Evolutionary conservation across 2,329 filamentous ascomycete genomes (phyloP), one percentile per base, ranked within the genome.

Genomic region (Bipolaris sorokiniana): DNA sequence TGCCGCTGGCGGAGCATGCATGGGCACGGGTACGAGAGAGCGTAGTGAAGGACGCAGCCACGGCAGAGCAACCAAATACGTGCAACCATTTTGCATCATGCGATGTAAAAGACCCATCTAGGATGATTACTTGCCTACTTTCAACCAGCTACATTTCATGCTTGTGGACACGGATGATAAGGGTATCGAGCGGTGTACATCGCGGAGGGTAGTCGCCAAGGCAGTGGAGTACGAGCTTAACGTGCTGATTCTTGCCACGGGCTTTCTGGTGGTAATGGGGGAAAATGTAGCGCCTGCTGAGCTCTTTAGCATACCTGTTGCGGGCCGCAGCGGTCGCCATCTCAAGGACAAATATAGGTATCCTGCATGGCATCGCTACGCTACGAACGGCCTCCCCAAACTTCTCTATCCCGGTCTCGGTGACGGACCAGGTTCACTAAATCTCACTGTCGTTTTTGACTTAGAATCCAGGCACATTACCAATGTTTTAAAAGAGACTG

Each of bases 81-180:
- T 88, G 9, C 83, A 84, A 67, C 77, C 84, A 0, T 87, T 84
- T 83, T 88, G 88, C 65, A 80, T 83, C 0, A 71, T 72, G 0
- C 87, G 83, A 82, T 88, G 86, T 76, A 88, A 89, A 68, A 81
- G 86, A 1, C 85, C 86, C 0, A 81, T 78, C 18, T 88, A 84
- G 71, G 84, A 88, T 64, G 78, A 80, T 7, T 88, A 86, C 64
- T 79, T 88, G 1, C 65, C 77, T 6, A 58, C 80, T 0, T 89
- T 88, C 78, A 89, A 89, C 72, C 65, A 66, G 45, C 73, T 79
- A 0, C 81, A 87, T 61, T 86, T 89, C 5, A 77, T 79, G 5
- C 80, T 89, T 0, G 76, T 89, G 7, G 84, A 89, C 65, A 88
- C 84, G 0, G 74, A 84, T 44, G 83, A 82, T 5, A 78, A 80